Evolutionary conservation across 2,329 filamentous ascomycete species (phyloP).

Genomic region (Aspergillus bombycis): DNA sequence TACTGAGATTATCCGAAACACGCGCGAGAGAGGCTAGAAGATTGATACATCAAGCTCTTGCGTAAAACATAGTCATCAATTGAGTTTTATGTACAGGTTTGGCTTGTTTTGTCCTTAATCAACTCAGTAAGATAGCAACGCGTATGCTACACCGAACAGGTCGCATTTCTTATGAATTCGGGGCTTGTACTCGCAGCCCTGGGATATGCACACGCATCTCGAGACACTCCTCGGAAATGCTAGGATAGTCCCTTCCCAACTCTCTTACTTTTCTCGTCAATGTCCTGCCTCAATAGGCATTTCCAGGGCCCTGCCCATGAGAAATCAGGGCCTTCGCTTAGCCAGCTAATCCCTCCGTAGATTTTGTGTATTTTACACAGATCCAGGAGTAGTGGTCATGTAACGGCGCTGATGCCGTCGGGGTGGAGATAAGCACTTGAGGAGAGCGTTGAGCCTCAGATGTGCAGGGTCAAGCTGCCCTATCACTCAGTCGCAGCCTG

Average conservation of each 20-base stretch:
- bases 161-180: background rate
- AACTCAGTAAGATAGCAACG: background rate
- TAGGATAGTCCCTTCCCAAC: no score
- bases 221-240: background rate
- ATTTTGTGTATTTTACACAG: background rate
- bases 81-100: background rate
- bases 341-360: background rate
- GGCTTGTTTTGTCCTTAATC: background rate
- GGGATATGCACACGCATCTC: background rate
- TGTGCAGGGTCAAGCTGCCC: background rate
- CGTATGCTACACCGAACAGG: background rate
- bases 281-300: background rate
- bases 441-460: no score
- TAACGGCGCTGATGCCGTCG: background rate
- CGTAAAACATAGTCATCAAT: background rate
- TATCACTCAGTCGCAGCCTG: conserved; percentile 6
- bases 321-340: background rate
- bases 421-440: background rate
- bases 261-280: background rate
- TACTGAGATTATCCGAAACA: background rate
- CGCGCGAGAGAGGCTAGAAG: background rate
- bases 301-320: background rate
- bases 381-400: background rate
- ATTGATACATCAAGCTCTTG: background rate
- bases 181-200: no score